These are phyloP conservation scores for Hyparrhenia diplandra DNA, from an alignment of 176 grass and related monocot genomes.

Conservation along the genomic window DNA sequence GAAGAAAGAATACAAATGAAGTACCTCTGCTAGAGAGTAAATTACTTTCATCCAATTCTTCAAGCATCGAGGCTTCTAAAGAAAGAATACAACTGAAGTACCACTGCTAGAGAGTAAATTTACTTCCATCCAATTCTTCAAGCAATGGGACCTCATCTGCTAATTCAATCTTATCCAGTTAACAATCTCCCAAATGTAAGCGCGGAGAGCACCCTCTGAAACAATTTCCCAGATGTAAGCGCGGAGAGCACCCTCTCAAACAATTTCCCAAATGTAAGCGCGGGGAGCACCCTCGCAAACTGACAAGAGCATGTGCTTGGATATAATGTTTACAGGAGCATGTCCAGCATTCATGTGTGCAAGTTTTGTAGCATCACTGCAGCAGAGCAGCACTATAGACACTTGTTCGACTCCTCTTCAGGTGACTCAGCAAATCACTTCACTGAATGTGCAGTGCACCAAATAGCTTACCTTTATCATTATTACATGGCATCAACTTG, in stretches of 20 bases:
- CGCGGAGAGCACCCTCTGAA: no score
- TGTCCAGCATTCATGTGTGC: conserved; percentile 8
- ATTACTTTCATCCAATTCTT: conserved; percentile 21
- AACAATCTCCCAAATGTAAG: no score
- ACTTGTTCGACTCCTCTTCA: conserved; percentile 21
- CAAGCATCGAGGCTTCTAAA: background rate
- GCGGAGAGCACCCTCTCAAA: no score
- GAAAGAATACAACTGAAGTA: conserved; percentile 35
- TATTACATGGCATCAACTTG: conserved; percentile 9
- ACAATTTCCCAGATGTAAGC: no score
- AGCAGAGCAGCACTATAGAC: conserved; percentile 6
- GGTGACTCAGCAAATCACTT: background rate
- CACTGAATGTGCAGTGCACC: background rate
- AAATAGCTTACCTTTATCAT: conserved; percentile 26
- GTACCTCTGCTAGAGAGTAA: conserved; percentile 47
- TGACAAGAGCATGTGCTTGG: background rate
- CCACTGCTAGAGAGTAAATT: conserved; percentile 40
- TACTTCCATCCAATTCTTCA: conserved; percentile 13
- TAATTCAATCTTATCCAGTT: conserved; percentile 27
- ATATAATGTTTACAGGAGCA: background rate
- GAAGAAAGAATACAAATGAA: conserved; percentile 33
- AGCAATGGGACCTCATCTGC: background rate
- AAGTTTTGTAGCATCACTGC: conserved; percentile 18
- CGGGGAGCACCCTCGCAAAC: no score
- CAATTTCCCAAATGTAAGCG: conserved; percentile 3